Evolutionary conservation across 371 early-diverging fungal genomes (phyloP).

Genomic region (Actinomortierella wolfii): DNA sequence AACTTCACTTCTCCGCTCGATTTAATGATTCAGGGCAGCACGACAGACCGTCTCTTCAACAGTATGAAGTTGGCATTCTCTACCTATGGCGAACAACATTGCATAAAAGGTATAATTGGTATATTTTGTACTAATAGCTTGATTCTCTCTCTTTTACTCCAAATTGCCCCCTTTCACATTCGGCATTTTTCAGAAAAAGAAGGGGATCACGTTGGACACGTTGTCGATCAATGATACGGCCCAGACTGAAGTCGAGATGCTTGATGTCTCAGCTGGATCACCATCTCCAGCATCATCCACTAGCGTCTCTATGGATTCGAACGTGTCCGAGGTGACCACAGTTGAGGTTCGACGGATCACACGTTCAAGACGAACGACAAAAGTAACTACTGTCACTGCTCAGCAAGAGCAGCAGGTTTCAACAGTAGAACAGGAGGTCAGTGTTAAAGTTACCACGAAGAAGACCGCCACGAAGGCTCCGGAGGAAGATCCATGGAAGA

Average conservation of each 20-base stretch:
- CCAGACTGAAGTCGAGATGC: too few species aligned
- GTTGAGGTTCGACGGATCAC: background rate
- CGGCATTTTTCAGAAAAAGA: too few species aligned
- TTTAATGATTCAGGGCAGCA: background rate
- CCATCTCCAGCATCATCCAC: background rate
- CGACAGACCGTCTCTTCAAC: background rate
- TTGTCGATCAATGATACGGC: too few species aligned
- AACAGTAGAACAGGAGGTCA: background rate
- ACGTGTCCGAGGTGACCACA: background rate
- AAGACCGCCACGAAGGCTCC: conserved; percentile 6
- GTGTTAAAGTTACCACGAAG: background rate
- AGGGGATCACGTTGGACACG: too few species aligned
- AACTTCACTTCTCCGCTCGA: background rate
- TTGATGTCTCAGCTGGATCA: too few species aligned
- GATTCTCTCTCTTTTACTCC: background rate
- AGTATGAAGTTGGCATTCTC: background rate
- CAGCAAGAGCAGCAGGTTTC: too few species aligned
- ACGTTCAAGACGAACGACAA: background rate
- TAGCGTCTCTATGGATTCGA: conserved; percentile 1
- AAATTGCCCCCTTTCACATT: background rate
- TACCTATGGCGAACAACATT: too few species aligned
- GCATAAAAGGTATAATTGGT: too few species aligned
- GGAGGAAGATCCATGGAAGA: conserved; percentile 31
- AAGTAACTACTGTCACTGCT: background rate
- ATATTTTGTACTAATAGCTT: background rate